A percentile compares a stretch with the other conserved stretches of the same genome.
Conservation (phyloP, 1,139 yeast species). For the Taphrina communis region DNA sequence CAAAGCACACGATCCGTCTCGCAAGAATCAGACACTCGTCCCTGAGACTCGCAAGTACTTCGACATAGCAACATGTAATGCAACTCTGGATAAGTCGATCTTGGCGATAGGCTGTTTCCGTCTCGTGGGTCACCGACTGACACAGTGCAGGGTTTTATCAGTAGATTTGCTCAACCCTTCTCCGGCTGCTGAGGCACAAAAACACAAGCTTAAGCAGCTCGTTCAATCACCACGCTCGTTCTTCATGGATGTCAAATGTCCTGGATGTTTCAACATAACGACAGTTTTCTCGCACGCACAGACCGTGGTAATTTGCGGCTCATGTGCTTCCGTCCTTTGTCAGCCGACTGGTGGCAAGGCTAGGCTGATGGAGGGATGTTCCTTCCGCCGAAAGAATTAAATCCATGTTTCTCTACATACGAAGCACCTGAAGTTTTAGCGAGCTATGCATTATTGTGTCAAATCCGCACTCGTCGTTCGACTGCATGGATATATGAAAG, state of each 20-base stretch:
- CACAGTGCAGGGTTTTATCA: slow-evolving; percentile 39
- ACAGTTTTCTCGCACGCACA: slow-evolving; percentile 99
- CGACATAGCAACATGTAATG: slow-evolving; percentile 9
- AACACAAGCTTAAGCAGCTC: slow-evolving; percentile 96
- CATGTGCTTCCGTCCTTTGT: slow-evolving; percentile 97
- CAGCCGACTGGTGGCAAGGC: slow-evolving; percentile 99
- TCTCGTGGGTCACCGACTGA: background rate
- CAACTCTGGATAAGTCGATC: background rate
- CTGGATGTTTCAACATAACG: slow-evolving; percentile 98
- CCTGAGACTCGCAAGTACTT: background rate
- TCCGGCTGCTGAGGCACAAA: slow-evolving; percentile 92
- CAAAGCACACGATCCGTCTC: too few species aligned
- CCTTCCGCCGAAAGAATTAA: slow-evolving; percentile 96
- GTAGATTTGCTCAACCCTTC: slow-evolving; percentile 73
- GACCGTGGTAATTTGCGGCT: slow-evolving; percentile 99
- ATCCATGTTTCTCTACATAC: slow-evolving; percentile 39
- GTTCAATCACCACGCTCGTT: slow-evolving; percentile 98
- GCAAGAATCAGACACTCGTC: background rate
- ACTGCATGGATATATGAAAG: background rate
- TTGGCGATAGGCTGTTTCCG: background rate
- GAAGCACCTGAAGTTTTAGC: slow-evolving; percentile 24
- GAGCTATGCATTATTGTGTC: slow-evolving; percentile 22
- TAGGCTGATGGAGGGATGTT: slow-evolving; percentile 97
- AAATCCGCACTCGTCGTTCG: slow-evolving; percentile 11
- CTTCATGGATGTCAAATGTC: slow-evolving; percentile 73